These are phyloP conservation scores for Tuber umbilicatum DNA, from an alignment of 495 filamentous ascomycete genomes.

Conservation along the genomic window DNA sequence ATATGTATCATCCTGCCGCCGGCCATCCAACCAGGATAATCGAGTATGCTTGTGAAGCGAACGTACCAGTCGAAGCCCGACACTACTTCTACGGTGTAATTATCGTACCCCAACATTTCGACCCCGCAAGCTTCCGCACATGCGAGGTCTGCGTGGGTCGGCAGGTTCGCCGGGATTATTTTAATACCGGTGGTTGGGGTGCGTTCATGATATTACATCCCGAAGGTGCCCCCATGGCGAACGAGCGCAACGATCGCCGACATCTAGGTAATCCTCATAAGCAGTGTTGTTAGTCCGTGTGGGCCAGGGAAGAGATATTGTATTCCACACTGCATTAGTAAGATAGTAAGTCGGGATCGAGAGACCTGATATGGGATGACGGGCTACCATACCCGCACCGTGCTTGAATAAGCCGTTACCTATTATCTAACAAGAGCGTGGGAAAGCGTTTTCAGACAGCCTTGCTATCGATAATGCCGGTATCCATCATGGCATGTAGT, in stretches of 20 bases:
- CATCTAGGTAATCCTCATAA: neutral
- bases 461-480: neutral
- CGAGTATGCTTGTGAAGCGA: neutral
- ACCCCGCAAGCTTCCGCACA: neutral
- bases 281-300: neutral
- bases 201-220: neutral
- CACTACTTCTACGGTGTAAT: neutral
- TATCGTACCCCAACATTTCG: neutral
- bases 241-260: neutral
- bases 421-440: neutral
- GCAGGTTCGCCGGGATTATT: conserved; percentile 3
- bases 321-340: neutral
- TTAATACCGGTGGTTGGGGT: neutral
- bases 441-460: neutral
- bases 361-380: neutral
- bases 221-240: neutral
- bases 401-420: neutral
- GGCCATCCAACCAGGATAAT: neutral
- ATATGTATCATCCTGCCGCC: neutral
- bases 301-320: neutral
- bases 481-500: neutral
- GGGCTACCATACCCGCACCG: neutral
- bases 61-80: neutral
- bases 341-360: neutral
- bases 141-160: neutral